Percentiles rank a stretch among this genome's conserved stretches.
Evolutionary conservation across 208 protist species (phyloP).

Genomic region (Trypanosoma theileri): DNA sequence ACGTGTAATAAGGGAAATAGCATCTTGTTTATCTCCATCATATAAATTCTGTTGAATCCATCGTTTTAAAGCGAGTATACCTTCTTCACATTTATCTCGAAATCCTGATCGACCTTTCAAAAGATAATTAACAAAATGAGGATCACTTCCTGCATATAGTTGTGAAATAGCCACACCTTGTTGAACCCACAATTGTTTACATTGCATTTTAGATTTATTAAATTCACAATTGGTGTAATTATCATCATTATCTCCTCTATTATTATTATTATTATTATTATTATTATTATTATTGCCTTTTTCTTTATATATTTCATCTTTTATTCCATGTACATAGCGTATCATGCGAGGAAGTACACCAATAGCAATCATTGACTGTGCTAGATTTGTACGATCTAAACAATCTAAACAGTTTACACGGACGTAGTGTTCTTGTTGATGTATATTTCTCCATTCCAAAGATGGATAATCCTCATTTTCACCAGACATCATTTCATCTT

Average conservation of each 20-base stretch:
- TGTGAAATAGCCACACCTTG: slow-evolving; percentile 71
- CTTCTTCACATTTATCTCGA: slow-evolving; percentile 20
- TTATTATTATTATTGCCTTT: neutral
- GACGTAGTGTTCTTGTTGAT: slow-evolving; percentile 22
- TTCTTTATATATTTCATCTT: neutral
- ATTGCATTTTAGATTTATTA: slow-evolving; percentile 12
- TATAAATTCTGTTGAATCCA: slow-evolving; percentile 83
- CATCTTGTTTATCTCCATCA: slow-evolving; percentile 82
- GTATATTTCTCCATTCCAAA: neutral
- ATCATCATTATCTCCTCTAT: neutral
- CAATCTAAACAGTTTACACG: slow-evolving; percentile 88
- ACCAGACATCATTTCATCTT: neutral
- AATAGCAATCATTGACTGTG: slow-evolving; percentile 52
- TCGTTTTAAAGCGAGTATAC: slow-evolving; percentile 48
- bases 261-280: neutral
- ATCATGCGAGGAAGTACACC: slow-evolving; percentile 59
- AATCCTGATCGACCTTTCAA: slow-evolving; percentile 22
- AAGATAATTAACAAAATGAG: slow-evolving; percentile 70
- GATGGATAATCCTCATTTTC: neutral
- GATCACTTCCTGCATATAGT: slow-evolving; percentile 70
- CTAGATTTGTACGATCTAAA: slow-evolving; percentile 80
- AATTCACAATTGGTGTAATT: neutral
- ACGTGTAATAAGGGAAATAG: slow-evolving; percentile 64
- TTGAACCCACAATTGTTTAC: slow-evolving; percentile 40
- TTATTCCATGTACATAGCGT: slow-evolving; percentile 30